Evolutionary conservation across 768 basidiomycete species (phyloP), one percentile per base, ranked within the genome.

Genomic region (Strobilomyces confusus): DNA sequence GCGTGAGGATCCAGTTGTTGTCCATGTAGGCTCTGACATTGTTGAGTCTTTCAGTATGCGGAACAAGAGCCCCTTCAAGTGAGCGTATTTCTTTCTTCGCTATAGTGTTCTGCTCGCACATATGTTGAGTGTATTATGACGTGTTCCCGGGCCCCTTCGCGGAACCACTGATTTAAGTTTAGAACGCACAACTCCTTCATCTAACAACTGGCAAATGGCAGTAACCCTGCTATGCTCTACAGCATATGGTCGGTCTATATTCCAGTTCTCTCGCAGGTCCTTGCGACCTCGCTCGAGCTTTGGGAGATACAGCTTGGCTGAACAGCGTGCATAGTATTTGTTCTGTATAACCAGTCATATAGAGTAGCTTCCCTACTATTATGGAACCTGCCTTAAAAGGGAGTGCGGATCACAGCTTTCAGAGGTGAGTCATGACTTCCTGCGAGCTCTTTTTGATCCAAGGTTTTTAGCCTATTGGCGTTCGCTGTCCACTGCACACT

Each of bases 71-170:
- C 50, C 48, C 4, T 58, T 63, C 29, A 73, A 68, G 47, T 72
- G 70, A 69, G 17, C 63, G n/a, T 67, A 67, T 20, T 42, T 67
- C 22, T 59, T 63, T 43, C 52, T 69, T 56, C 67, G 57, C 26
- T 69, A 69, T 55, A 38, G 47, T 38, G 52, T 51, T 5, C 44
- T 69, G 38, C 23, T 53, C 5, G 54, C 51, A 32, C 63, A 59
- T 15, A 8, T 55, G 65, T n/a, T 65, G 40, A 63, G 65, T 58
- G 17, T 5, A 22, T 33, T 8, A 15, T 15, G 15, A 9, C 20
- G 26, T 19, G 4, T 3, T 13, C 12, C n/a, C n/a, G n/a, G n/a
- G n/a, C n/a, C 17, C 14, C 14, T 36, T 6, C 17, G 19, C n/a
- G 19, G 23, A 17, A n/a, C 34, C 17, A 19, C 15, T 29, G n/a